Base-by-base conservation (phyloP, 441 rosid species). In the Adansonia grandidieri region DNA sequence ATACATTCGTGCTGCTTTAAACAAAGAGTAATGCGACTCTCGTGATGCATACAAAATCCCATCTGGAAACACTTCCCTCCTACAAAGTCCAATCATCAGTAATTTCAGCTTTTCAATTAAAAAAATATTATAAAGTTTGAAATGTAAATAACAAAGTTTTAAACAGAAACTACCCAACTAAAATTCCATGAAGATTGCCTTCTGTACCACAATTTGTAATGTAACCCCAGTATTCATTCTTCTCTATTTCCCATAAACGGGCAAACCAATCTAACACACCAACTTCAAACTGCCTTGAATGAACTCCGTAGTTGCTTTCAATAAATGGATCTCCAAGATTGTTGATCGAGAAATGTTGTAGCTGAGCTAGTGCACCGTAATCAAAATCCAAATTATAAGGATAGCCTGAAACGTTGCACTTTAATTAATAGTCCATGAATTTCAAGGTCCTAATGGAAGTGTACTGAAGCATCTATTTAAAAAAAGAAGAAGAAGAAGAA, bases 231-330 rank as follows among this genome's bases (percentile, higher is more conserved):
- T 93, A 95, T 51, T 95, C 93, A 84, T 85, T 80, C 83, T 89
- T 92, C 89, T 92, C 97, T 37, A 95, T 87, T 80, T 95, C 98
- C 97, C 98, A 95, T 20, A 95, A 81, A 74, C 93, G 95, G 51
- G 98, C 98, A 91, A 95, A 95, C 98, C 98, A 93, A 84, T 95
- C 98, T 84, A 93, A 82, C n/a, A 95, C 97, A 24, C 98, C 98
- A 51, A 95, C 98, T 85, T 95, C 98, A 83, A 95, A 95, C 62
- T 94, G 94, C 65, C 98, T 90, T 14, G 98, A 95, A 84, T 95
- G 98, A 20, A 95, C 98, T 68, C 98, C 98, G 28, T 95, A 95
- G 88, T 95, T 95, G 82, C 98, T 95, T 83, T 95, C 98, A 47
- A 95, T 93, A 77, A 93, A 95, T 40, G 98, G 98, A 83, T 93